Percentiles rank a stretch among this genome's conserved stretches.
These are phyloP conservation scores for Pythium biforme DNA, from an alignment of 352 stramenopile genomes.

Conservation along the genomic window DNA sequence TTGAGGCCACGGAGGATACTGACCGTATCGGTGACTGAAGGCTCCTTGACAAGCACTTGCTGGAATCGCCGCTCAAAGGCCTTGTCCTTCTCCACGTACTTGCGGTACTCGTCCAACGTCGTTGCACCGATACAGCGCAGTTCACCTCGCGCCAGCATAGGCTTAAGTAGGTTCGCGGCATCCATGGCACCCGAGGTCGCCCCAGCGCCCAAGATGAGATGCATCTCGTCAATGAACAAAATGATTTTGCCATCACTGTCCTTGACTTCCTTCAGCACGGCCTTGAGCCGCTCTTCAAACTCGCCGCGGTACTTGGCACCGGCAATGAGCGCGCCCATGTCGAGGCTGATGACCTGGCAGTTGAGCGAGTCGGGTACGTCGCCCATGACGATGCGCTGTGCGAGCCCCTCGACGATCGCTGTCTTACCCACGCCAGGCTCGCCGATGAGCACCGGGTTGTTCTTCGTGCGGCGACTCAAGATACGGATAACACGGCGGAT, in stretches of 20 bases:
- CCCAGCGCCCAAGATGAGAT: constrained; percentile 95
- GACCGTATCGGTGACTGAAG: constrained; percentile 93
- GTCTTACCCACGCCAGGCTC: constrained; percentile 98
- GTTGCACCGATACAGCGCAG: constrained; percentile 97
- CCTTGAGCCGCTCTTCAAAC: constrained; percentile 98
- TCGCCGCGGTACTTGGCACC: constrained; percentile 98
- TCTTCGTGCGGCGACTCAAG: constrained; percentile 95
- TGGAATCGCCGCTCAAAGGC: constrained; percentile 98
- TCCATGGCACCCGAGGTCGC: constrained; percentile 94
- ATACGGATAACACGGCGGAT: constrained; percentile 96
- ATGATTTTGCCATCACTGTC: constrained; percentile 96
- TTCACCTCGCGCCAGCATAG: constrained; percentile 95
- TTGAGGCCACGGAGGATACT: constrained; percentile 96
- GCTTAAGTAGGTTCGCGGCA: constrained; percentile 98
- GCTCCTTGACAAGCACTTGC: constrained; percentile 94
- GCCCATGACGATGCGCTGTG: constrained; percentile 94
- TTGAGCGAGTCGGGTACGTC: constrained; percentile 95
- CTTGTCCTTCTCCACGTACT: constrained; percentile 98
- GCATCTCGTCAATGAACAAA: constrained; percentile 99
- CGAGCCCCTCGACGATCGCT: constrained; percentile 94
- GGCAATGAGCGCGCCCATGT: constrained; percentile 96
- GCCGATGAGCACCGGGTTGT: constrained; percentile 96
- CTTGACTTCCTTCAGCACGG: constrained; percentile 93
- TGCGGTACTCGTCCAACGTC: constrained; percentile 96
- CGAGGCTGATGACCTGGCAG: constrained; percentile 90